These are phyloP conservation scores for Helicocarpus griseus DNA, from an alignment of 2,329 filamentous ascomycete species.

Conservation along the genomic window DNA sequence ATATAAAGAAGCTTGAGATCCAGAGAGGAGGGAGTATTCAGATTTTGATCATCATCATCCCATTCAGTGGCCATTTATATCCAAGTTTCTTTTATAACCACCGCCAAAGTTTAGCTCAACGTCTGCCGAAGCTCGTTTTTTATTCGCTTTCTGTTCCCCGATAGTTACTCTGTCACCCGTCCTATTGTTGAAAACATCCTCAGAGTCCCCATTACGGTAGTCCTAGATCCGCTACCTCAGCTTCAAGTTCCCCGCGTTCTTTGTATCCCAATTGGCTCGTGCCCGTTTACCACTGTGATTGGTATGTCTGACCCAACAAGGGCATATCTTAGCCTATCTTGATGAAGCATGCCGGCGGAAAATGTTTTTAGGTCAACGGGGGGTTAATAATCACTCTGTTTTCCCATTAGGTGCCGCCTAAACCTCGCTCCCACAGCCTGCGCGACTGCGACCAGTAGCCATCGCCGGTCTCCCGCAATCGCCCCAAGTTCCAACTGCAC, in stretches of 20 bases:
- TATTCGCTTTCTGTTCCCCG: neutral
- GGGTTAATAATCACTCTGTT: neutral
- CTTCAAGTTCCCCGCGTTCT: neutral
- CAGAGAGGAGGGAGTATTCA: neutral
- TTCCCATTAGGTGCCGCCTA: neutral
- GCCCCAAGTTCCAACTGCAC: slow-evolving; percentile 3
- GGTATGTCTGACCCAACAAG: neutral
- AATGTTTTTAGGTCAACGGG: neutral
- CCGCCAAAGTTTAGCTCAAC: neutral
- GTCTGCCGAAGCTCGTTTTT: neutral
- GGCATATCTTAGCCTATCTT: neutral
- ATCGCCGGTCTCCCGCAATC: neutral
- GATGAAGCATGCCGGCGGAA: neutral
- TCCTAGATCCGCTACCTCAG: too few relatives aligned
- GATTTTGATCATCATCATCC: neutral
- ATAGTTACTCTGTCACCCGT: neutral
- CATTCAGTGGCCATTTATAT: neutral
- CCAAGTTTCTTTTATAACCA: neutral
- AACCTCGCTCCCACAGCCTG: neutral
- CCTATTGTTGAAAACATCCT: too few relatives aligned
- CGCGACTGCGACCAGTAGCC: neutral
- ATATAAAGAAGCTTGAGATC: neutral
- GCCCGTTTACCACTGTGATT: neutral
- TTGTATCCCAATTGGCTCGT: neutral
- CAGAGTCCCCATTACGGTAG: too few relatives aligned